Evolutionary conservation across 768 basidiomycete genomes (phyloP).

Genomic region (Pisolithus orientalis): DNA sequence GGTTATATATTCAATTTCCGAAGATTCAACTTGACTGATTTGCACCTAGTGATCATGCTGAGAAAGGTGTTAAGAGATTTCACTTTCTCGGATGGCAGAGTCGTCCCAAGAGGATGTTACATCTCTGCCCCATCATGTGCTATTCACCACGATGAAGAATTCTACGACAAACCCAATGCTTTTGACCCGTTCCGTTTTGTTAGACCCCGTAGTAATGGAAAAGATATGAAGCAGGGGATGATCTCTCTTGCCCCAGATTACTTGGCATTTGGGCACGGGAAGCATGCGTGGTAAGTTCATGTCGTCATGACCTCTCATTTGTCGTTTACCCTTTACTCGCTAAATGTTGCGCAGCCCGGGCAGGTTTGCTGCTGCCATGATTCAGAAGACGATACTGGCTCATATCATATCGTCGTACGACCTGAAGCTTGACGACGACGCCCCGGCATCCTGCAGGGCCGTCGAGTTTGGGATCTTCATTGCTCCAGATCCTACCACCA

Average conservation of each 20-base stretch:
- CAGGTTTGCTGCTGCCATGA: constrained; percentile 35
- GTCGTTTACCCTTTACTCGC: neutral
- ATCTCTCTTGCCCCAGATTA: constrained; percentile 26
- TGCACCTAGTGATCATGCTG: constrained; percentile 19
- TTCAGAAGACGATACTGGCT: constrained; percentile 33
- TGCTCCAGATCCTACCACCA: neutral
- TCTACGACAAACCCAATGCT: neutral
- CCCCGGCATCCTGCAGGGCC: constrained; percentile 14
- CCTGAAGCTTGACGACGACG: constrained; percentile 42
- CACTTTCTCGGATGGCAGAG: constrained; percentile 31
- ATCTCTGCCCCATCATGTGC: neutral
- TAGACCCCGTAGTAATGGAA: neutral
- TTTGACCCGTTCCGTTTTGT: neutral
- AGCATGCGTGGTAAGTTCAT: constrained; percentile 11
- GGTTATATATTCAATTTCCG: neutral
- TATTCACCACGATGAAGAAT: neutral
- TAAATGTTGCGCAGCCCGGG: constrained; percentile 18
- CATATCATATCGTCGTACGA: constrained; percentile 35
- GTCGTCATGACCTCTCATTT: neutral
- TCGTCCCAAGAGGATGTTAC: constrained; percentile 22
- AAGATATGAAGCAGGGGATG: constrained; percentile 14
- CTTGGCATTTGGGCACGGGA: constrained; percentile 28
- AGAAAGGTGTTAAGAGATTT: constrained; percentile 26
- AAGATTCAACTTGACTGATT: neutral
- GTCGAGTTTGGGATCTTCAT: neutral